Evolutionary conservation across 345 rosid species (phyloP).

Genomic region (Corchorus capsularis): DNA sequence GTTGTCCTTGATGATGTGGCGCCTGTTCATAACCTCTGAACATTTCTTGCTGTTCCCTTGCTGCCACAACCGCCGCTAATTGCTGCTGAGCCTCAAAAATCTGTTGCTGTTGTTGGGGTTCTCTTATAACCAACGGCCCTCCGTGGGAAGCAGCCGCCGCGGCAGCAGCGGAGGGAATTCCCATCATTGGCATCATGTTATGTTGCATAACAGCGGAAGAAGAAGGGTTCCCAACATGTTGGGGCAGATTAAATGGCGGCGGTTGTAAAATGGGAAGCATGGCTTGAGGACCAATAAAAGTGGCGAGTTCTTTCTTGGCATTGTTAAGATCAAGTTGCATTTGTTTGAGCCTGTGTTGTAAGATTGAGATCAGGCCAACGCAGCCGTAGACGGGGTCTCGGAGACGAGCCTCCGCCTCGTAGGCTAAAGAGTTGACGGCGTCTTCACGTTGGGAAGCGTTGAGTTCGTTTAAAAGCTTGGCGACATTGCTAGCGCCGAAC

Average conservation of each 20-base stretch:
- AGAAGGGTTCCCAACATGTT: conserved; percentile 41
- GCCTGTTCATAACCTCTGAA: conserved; percentile 47
- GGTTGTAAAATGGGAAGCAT: conserved; percentile 46
- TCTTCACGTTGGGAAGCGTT: conserved; percentile 55
- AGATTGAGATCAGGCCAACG: conserved; percentile 67
- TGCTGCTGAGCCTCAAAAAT: conserved; percentile 61
- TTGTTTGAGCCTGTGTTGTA: conserved; percentile 64
- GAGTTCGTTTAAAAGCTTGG: conserved; percentile 71
- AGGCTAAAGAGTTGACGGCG: conserved; percentile 75
- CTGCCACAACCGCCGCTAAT: conserved; percentile 55
- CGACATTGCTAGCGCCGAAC: conserved; percentile 76
- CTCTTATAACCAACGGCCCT: conserved; percentile 5
- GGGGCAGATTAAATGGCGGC: conserved; percentile 31
- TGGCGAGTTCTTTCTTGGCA: conserved; percentile 63
- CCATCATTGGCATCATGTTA: conserved; percentile 51
- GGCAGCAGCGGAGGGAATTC: conserved; percentile 45
- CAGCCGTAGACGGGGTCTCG: conserved; percentile 91
- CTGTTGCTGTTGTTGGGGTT: conserved; percentile 50
- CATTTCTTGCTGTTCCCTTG: conserved; percentile 67
- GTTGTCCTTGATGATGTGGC: conserved; percentile 25
- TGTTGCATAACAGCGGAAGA: conserved; percentile 34
- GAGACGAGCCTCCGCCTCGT: conserved; percentile 77
- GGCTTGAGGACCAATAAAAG: conserved; percentile 52
- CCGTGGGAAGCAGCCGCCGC: conserved; percentile 30
- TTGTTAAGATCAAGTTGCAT: conserved; percentile 47